These are phyloP conservation scores for Globisporangium heterothallicum DNA, from an alignment of 352 stramenopile species.

Conservation along the genomic window DNA sequence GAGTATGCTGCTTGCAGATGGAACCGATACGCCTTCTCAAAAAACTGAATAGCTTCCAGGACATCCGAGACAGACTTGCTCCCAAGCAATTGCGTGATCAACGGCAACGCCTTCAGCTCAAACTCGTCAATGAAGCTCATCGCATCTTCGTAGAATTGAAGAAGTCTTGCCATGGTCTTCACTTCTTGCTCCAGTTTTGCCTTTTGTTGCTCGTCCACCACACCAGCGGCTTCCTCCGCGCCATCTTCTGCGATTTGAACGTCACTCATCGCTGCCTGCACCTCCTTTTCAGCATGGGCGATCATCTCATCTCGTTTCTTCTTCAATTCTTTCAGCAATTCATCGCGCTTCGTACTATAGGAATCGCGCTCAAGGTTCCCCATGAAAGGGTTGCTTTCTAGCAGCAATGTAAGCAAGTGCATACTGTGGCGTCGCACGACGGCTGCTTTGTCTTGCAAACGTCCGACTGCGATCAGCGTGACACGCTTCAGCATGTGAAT, in stretches of 20 bases:
- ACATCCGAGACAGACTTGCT: slow-evolving; percentile 91
- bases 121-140: slow-evolving; percentile 91
- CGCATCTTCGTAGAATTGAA: slow-evolving; percentile 91
- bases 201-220: slow-evolving; percentile 33
- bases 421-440: slow-evolving; percentile 88
- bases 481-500: slow-evolving; percentile 78
- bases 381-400: slow-evolving; percentile 95
- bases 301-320: slow-evolving; percentile 73
- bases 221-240: neutral
- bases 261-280: slow-evolving; percentile 50
- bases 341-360: slow-evolving; percentile 78
- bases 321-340: slow-evolving; percentile 59
- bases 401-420: slow-evolving; percentile 81
- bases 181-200: slow-evolving; percentile 61
- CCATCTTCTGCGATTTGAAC: slow-evolving; percentile 13
- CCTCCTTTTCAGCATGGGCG: slow-evolving; percentile 67
- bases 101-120: slow-evolving; percentile 65
- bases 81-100: slow-evolving; percentile 85
- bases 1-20: slow-evolving; percentile 83
- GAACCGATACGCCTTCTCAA: slow-evolving; percentile 89
- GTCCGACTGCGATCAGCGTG: slow-evolving; percentile 76
- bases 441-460: slow-evolving; percentile 92
- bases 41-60: slow-evolving; percentile 91
- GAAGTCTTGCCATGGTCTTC: slow-evolving; percentile 63
- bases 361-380: slow-evolving; percentile 81